Evolutionary conservation across 2,329 filamentous ascomycete genomes (phyloP).

Genomic region (Dactylonectria estremocensis): DNA sequence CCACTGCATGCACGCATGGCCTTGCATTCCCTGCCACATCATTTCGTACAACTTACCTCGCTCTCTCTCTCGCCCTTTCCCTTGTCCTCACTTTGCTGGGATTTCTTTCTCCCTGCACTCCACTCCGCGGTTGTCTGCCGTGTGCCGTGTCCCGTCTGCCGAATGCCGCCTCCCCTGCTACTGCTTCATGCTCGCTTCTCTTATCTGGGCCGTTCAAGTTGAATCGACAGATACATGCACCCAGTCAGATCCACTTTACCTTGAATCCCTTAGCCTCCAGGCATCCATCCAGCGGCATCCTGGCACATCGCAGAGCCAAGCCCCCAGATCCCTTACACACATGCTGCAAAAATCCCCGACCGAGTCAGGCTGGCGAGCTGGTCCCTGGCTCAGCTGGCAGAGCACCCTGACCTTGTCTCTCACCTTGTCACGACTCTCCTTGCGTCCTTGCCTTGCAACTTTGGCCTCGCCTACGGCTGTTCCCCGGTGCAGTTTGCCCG

Average conservation of each 20-base stretch:
- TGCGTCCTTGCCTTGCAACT: constrained; percentile 2
- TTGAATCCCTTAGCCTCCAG: constrained; percentile 21
- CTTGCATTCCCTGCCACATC: constrained; percentile 13
- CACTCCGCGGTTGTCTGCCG: constrained; percentile 7
- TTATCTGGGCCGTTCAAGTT: constrained; percentile 22
- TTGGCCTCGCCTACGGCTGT: constrained; percentile 2
- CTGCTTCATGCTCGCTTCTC: background rate
- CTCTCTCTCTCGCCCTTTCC: constrained; percentile 4
- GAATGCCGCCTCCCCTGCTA: constrained; percentile 1
- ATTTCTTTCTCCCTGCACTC: background rate
- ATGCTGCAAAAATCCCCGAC: constrained; percentile 26
- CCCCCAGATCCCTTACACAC: constrained; percentile 10
- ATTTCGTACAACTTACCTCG: constrained; percentile 3
- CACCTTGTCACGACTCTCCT: background rate
- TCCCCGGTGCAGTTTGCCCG: constrained; percentile 21
- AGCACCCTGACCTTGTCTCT: constrained; percentile 14
- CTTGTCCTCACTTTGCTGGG: background rate
- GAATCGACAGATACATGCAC: constrained; percentile 6
- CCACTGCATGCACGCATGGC: constrained; percentile 16
- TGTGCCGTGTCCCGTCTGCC: constrained; percentile 6
- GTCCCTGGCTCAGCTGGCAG: constrained; percentile 20
- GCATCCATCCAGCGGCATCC: constrained; percentile 10
- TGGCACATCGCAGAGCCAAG: constrained; percentile 16
- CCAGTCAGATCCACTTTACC: constrained; percentile 16
- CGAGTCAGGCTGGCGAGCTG: constrained; percentile 6